Evolutionary conservation across 108 stramenopile species (phyloP).

Genomic region (Parmales sp.): DNA sequence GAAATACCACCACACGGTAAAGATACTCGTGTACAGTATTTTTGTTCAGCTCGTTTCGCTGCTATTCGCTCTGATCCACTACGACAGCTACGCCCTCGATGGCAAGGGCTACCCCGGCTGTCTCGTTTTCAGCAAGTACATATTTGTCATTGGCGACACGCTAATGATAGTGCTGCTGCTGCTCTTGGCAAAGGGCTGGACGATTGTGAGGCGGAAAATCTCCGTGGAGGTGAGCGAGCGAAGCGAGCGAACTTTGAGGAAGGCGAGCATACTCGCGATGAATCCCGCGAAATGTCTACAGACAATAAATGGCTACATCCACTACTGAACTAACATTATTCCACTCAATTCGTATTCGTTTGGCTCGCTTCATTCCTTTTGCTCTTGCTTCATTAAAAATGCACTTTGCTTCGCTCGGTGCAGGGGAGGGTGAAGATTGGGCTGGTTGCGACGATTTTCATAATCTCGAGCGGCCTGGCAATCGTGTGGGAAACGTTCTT

Average conservation of each 20-base stretch:
- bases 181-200: conserved; percentile 25
- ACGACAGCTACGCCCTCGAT: not conserved
- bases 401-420: too few relatives aligned
- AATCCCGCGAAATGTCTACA: too few relatives aligned
- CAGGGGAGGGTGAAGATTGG: conserved; percentile 16
- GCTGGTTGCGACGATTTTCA: not conserved
- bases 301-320: too few relatives aligned
- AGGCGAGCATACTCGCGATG: too few relatives aligned
- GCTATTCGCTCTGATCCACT: not conserved
- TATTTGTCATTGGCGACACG: not conserved
- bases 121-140: not conserved
- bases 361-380: too few relatives aligned
- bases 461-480: not conserved
- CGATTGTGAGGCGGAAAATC: conserved; percentile 25
- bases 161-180: conserved; percentile 14
- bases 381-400: too few relatives aligned
- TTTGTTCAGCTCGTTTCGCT: not conserved
- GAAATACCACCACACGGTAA: conserved; percentile 21
- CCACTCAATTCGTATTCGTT: too few relatives aligned
- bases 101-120: not conserved
- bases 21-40: not conserved
- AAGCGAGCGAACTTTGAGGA: too few relatives aligned
- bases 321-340: too few relatives aligned
- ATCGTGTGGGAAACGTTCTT: not conserved
- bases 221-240: not conserved